Conservation (phyloP, 2,329 filamentous ascomycete genomes). For the Neonectria sp. region DNA sequence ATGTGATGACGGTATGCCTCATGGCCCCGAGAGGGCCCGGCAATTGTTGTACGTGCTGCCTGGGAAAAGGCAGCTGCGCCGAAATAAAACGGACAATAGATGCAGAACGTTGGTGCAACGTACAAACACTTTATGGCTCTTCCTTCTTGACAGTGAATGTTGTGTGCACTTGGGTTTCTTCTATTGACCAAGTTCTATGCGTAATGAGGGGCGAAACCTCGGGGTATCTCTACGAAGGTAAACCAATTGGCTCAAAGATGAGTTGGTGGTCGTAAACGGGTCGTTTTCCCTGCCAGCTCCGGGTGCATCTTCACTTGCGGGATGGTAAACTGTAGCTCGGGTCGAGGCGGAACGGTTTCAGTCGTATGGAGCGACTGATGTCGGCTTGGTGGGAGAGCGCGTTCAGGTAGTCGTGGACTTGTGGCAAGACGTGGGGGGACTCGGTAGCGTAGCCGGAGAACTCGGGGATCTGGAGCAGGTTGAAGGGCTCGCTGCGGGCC, state of each 20-base stretch:
- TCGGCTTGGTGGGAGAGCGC: conserved; percentile 68
- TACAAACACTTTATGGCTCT: neutral
- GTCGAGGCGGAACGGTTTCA: conserved; percentile 63
- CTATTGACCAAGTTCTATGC: conserved; percentile 10
- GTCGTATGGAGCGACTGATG: conserved; percentile 73
- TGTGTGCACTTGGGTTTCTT: neutral
- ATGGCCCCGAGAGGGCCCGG: conserved; percentile 40
- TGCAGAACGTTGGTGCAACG: conserved; percentile 30
- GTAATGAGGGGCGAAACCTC: conserved; percentile 29
- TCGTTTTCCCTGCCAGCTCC: neutral
- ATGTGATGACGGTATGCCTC: conserved; percentile 48
- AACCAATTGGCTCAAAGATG: neutral
- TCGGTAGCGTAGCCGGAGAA: conserved; percentile 70
- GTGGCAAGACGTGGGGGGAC: conserved; percentile 63
- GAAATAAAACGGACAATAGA: conserved; percentile 41
- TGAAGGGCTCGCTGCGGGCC: conserved; percentile 85
- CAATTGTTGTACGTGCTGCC: conserved; percentile 41
- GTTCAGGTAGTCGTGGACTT: conserved; percentile 75
- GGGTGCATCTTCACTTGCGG: neutral
- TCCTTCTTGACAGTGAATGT: neutral
- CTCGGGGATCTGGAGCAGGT: conserved; percentile 85
- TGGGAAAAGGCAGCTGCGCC: conserved; percentile 36
- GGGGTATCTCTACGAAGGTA: conserved; percentile 33
- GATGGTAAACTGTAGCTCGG: conserved; percentile 42
- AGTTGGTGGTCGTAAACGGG: neutral